Evolutionary conservation across 495 filamentous ascomycete genomes (phyloP).

Genomic region (Parmelia sp.): DNA sequence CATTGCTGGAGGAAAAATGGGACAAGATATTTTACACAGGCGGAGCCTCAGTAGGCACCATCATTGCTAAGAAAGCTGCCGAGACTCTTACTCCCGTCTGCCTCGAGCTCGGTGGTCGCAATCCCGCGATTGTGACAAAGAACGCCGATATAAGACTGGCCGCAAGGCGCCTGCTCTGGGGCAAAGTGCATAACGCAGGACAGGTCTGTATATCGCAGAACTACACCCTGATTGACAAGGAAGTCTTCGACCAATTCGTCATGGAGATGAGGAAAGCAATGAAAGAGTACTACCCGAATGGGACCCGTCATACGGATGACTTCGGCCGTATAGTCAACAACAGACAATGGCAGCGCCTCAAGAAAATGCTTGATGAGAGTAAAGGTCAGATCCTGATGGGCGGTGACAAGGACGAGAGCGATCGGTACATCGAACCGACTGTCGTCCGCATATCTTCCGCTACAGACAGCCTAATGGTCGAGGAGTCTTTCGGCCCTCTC

Average conservation of each 20-base stretch:
- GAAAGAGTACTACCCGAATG: slow-evolving; percentile 78
- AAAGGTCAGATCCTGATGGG: slow-evolving; percentile 81
- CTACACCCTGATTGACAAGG: slow-evolving; percentile 75
- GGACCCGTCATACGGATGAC: slow-evolving; percentile 65
- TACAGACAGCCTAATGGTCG: slow-evolving; percentile 68
- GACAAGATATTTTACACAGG: slow-evolving; percentile 98
- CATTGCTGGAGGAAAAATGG: slow-evolving; percentile 81
- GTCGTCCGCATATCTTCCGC: slow-evolving; percentile 66
- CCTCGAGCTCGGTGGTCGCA: slow-evolving; percentile 84
- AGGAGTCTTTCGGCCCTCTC: slow-evolving; percentile 88
- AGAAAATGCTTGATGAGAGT: slow-evolving; percentile 76
- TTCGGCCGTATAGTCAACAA: slow-evolving; percentile 74
- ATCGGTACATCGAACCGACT: slow-evolving; percentile 80
- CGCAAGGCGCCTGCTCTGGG: slow-evolving; percentile 79
- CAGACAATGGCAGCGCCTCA: slow-evolving; percentile 72
- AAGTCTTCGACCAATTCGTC: slow-evolving; percentile 64
- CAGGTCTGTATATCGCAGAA: slow-evolving; percentile 88
- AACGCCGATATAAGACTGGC: slow-evolving; percentile 74
- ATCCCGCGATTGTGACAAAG: slow-evolving; percentile 84
- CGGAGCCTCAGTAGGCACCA: slow-evolving; percentile 64
- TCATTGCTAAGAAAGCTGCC: slow-evolving; percentile 87
- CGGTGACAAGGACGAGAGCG: slow-evolving; percentile 69
- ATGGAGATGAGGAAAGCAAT: slow-evolving; percentile 64
- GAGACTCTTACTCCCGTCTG: slow-evolving; percentile 83
- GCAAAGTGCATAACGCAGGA: slow-evolving; percentile 75